Evolutionary conservation across 768 basidiomycete genomes (phyloP).

Genomic region (Panaeolus cyanescens): DNA sequence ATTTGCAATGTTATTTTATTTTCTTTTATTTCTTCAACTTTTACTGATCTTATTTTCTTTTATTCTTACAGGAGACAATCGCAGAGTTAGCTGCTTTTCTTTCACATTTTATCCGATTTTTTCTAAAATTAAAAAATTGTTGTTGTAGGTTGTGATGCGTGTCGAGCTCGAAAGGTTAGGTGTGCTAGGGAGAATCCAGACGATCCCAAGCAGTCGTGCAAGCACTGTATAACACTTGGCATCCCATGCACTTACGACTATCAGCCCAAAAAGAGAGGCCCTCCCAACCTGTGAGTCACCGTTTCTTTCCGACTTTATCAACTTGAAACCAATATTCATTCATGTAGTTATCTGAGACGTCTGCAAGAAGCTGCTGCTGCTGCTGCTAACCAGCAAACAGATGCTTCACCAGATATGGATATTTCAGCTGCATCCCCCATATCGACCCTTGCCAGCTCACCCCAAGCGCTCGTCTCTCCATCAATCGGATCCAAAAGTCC

Average conservation of each 20-base stretch:
- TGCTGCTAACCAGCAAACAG: conserved; percentile 37
- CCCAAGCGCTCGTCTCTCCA: conserved; percentile 48
- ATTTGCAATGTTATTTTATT: conserved; percentile 20
- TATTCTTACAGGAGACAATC: conserved; percentile 69
- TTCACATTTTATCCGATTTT: background rate
- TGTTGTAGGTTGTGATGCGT: conserved; percentile 77
- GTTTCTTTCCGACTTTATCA: background rate
- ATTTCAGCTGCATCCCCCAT: conserved; percentile 43
- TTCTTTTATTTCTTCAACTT: conserved; percentile 17
- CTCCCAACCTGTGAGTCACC: conserved; percentile 79
- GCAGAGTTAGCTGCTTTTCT: conserved; percentile 61
- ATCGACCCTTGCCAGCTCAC: conserved; percentile 50
- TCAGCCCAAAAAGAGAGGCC: conserved; percentile 91
- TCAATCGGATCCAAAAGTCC: conserved; percentile 45
- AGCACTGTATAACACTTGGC: conserved; percentile 80
- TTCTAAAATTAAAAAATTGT: conserved; percentile 12
- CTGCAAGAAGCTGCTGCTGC: conserved; percentile 78
- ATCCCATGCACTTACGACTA: conserved; percentile 91
- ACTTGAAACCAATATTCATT: background rate
- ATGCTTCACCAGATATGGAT: conserved; percentile 37
- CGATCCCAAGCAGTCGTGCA: conserved; percentile 79
- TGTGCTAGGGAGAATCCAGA: conserved; percentile 81
- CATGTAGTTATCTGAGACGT: conserved; percentile 69
- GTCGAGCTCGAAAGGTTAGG: conserved; percentile 83
- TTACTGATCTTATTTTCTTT: conserved; percentile 34